These are phyloP conservation scores for Taphrina confusa DNA, from an alignment of 1,139 yeast species.

Conservation along the genomic window DNA sequence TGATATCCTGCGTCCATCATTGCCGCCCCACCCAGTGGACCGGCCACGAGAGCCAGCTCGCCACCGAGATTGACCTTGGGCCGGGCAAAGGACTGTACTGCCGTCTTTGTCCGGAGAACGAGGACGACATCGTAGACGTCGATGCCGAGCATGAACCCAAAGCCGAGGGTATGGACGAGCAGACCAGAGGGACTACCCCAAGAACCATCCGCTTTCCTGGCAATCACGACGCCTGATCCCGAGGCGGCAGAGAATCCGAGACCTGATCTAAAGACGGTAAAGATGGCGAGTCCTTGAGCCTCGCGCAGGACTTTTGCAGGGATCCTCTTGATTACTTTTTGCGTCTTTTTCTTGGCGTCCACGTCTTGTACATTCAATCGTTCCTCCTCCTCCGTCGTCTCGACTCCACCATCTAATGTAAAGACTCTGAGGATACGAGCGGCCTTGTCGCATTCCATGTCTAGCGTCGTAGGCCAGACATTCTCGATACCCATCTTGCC, in stretches of 20 bases:
- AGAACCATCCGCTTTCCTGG: conserved; percentile 22
- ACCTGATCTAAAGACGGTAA: conserved; percentile 33
- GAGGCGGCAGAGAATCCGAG: conserved; percentile 26
- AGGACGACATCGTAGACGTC: conserved; percentile 34
- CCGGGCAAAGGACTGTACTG: conserved; percentile 25
- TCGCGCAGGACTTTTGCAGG: conserved; percentile 27
- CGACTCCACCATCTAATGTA: conserved; percentile 21
- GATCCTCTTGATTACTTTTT: conserved; percentile 28
- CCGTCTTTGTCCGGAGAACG: conserved; percentile 14
- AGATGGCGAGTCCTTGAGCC: conserved; percentile 33
- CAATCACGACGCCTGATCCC: conserved; percentile 29
- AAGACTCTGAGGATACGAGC: conserved; percentile 31
- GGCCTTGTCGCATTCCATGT: conserved; percentile 24
- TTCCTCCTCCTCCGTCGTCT: conserved; percentile 1
- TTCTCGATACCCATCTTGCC: conserved; percentile 26
- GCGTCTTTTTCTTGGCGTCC: conserved; percentile 26
- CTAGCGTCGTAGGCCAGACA: conserved; percentile 32
- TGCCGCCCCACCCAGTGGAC: conserved; percentile 24
- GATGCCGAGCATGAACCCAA: conserved; percentile 27
- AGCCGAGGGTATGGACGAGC: conserved; percentile 27
- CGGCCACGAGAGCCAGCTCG: conserved; percentile 27
- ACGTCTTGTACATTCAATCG: conserved; percentile 13
- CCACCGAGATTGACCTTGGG: conserved; percentile 30
- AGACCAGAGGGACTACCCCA: conserved; percentile 31
- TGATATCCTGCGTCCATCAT: conserved; percentile 25